These are phyloP conservation scores for Casuarina glauca DNA, from an alignment of 306 rosid genomes.

Conservation along the genomic window DNA sequence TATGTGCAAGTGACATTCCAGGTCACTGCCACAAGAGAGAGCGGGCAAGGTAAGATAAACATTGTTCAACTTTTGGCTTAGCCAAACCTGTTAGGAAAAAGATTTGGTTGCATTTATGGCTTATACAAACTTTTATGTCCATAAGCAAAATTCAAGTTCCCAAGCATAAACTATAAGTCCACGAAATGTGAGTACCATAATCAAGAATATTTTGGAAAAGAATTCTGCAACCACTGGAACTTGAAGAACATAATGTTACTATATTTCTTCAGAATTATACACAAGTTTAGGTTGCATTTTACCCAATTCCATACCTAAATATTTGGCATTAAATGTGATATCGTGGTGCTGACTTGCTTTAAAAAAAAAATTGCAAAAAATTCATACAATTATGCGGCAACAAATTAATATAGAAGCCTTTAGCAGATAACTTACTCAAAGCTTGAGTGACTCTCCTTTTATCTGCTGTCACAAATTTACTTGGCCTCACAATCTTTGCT, in stretches of 20 bases:
- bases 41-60: constrained; percentile 18
- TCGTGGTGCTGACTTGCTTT: not conserved
- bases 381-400: not conserved
- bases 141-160: not conserved
- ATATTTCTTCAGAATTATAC: not conserved
- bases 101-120: not conserved
- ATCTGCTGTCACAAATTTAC: constrained; percentile 58
- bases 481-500: constrained; percentile 67
- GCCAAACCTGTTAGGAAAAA: not conserved
- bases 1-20: constrained; percentile 97
- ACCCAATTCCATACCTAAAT: not conserved
- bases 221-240: not conserved
- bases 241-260: not conserved
- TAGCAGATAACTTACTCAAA: constrained; percentile 62
- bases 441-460: constrained; percentile 90
- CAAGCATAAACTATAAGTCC: not conserved
- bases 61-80: constrained; percentile 6
- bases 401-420: not conserved
- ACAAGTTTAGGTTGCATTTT: not conserved
- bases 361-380: not conserved
- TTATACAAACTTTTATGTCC: not conserved
- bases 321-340: not conserved
- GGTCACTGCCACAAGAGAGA: constrained; percentile 73
- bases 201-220: not conserved
- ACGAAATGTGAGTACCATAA: not conserved